Evolutionary conservation across 2,329 filamentous ascomycete genomes (phyloP).

Genomic region (Hirsutella rhossiliensis): DNA sequence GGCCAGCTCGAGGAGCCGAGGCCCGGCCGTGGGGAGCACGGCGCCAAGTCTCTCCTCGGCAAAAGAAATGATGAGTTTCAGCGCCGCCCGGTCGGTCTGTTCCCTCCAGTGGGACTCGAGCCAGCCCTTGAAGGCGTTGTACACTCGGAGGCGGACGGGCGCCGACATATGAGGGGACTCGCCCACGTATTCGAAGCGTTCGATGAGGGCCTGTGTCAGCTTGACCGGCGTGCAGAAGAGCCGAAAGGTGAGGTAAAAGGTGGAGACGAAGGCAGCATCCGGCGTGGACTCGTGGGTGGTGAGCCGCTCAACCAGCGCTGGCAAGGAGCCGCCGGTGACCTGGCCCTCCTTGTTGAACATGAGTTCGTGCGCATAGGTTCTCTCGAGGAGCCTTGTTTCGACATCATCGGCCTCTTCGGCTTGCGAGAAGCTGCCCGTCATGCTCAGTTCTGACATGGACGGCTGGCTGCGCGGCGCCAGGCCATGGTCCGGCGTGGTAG

Average conservation of each 20-base stretch:
- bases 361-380: slow-evolving; percentile 82
- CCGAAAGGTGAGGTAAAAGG: slow-evolving; percentile 93
- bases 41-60: slow-evolving; percentile 58
- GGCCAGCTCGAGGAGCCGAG: slow-evolving; percentile 67
- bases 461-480: slow-evolving; percentile 43
- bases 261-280: slow-evolving; percentile 81
- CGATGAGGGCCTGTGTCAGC: slow-evolving; percentile 72
- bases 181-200: slow-evolving; percentile 84
- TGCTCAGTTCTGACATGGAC: slow-evolving; percentile 57
- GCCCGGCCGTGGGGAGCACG: slow-evolving; percentile 64
- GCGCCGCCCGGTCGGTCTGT: slow-evolving; percentile 63
- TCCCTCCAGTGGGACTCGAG: slow-evolving; percentile 91
- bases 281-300: slow-evolving; percentile 90
- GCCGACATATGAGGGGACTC: slow-evolving; percentile 61
- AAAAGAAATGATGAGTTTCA: slow-evolving; percentile 68
- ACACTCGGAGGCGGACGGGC: slow-evolving; percentile 80
- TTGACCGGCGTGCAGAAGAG: slow-evolving; percentile 75
- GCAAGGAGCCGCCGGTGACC: slow-evolving; percentile 82
- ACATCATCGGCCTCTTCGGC: slow-evolving; percentile 68
- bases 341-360: slow-evolving; percentile 91
- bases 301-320: slow-evolving; percentile 84
- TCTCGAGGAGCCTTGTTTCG: slow-evolving; percentile 77
- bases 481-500: slow-evolving; percentile 68
- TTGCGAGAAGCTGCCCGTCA: slow-evolving; percentile 50
- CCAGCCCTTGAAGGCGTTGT: slow-evolving; percentile 97